Evolutionary conservation across 2,329 filamentous ascomycete genomes (phyloP), one percentile per base, ranked within the genome.

Genomic region (Fusarium austroafricanum): DNA sequence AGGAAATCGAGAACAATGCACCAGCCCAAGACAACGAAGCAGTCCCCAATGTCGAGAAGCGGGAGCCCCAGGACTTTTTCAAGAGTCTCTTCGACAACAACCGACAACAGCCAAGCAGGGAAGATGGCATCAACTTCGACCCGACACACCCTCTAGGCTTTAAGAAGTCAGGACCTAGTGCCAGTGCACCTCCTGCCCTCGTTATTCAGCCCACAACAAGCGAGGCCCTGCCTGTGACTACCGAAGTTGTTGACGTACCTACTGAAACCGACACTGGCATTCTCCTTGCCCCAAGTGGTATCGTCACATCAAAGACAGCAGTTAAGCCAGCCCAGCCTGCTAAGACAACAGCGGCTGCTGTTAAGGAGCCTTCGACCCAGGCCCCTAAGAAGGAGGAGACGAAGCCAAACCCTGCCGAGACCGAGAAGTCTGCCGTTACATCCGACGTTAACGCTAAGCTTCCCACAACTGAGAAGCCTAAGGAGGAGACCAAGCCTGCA

Each of bases 1-100:
- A 86, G 55, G 79, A 84, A 60, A 79, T 82, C 53, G 71, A 72
- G 62, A 85, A 86, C 71, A 75, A 67, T 35, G 29, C 74, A 15
- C 83, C 82, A n/a, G 73, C 79, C 39, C 74, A 71, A 28, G 59
- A 75, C 42, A 66, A 70, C 20, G 51, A 65, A 15, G 47, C 67
- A 5, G 52, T 54, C 9, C 56, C 65, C 60, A 21, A 51, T 58
- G 8, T 61, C 11, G 40, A 53, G 4, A 69, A 70, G 65, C 52
- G 72, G 46, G 66, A 69, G 28, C 47, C 42, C 26, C 37, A 75
- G 28, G 61, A 66, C 52, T 71, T 72, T 9, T 64, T 77, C 12
- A 72, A 74, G 20, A 66, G 64, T 29, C 58, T 76, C 20, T 43
- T 75, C 26, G 54, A 59, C 40, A 46, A 57, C n/a, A 52, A 59